Evolutionary conservation across 306 rosid genomes (phyloP).

Genomic region (Dicorynia guianensis): DNA sequence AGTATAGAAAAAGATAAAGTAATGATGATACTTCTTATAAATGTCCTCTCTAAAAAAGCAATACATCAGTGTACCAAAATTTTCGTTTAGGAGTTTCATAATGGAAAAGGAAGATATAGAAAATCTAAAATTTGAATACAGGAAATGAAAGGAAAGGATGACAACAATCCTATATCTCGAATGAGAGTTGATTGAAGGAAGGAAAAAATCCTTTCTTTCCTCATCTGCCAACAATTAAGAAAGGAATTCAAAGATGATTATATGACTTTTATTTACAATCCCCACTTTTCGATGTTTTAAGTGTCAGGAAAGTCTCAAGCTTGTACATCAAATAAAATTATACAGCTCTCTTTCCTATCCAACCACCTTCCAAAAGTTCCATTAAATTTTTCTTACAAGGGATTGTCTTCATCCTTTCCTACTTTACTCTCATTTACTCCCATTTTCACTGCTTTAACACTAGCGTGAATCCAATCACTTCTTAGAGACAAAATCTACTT

Average conservation of each 20-base stretch:
- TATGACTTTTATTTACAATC: neutral
- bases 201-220: constrained; percentile 25
- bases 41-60: neutral
- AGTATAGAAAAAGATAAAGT: neutral
- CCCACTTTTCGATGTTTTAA: constrained; percentile 6
- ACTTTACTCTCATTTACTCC: constrained; percentile 22
- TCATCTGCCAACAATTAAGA: constrained; percentile 24
- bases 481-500: constrained; percentile 5
- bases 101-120: constrained; percentile 8
- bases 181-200: constrained; percentile 24
- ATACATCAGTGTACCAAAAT: neutral
- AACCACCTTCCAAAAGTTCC: constrained; percentile 27
- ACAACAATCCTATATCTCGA: constrained; percentile 28
- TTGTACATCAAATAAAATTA: neutral
- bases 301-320: constrained; percentile 27
- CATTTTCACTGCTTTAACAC: constrained; percentile 17
- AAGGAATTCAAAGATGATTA: constrained; percentile 18
- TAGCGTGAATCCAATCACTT: neutral
- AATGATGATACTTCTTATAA: neutral
- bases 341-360: neutral
- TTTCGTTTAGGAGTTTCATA: neutral
- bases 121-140: constrained; percentile 16
- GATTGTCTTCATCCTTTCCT: constrained; percentile 30
- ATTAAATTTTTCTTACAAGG: constrained; percentile 29
- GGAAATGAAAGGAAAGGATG: constrained; percentile 22